Conservation (phyloP, 768 basidiomycete genomes). For the Serendipita sp. region DNA sequence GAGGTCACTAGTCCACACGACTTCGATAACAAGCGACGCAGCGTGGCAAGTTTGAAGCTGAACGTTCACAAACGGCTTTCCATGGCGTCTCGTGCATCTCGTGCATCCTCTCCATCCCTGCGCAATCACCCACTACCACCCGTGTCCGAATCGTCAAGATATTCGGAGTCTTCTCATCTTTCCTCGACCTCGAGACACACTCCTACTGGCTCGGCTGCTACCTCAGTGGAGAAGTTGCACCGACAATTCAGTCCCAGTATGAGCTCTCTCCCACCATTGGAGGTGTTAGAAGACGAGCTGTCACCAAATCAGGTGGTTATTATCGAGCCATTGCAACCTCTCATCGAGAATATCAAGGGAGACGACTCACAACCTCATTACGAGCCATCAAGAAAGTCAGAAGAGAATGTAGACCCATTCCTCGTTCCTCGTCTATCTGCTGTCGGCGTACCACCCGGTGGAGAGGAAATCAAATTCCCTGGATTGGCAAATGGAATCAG, state of each 20-base stretch:
- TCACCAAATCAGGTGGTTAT: background rate
- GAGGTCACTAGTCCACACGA: constrained; percentile 3
- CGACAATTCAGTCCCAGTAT: background rate
- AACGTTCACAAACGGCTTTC: constrained; percentile 4
- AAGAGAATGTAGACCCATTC: background rate
- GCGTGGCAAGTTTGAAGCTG: background rate
- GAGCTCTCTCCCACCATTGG: background rate
- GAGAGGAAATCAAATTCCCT: background rate
- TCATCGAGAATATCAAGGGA: background rate
- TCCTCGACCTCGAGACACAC: background rate
- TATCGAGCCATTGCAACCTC: background rate
- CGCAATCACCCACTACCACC: constrained; percentile 1
- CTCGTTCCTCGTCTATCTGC: background rate
- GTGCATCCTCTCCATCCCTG: background rate
- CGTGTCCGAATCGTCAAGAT: background rate
- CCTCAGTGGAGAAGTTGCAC: background rate
- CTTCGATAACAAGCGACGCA: background rate
- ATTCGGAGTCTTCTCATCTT: background rate
- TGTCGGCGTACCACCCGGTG: background rate
- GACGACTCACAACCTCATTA: background rate
- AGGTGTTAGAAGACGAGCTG: background rate
- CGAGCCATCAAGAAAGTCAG: background rate
- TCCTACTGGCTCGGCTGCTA: background rate
- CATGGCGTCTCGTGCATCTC: constrained; percentile 1
- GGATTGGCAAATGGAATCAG: background rate